phyloP scores from a whole-genome alignment of 345 rosid genomes.

The Euphorbia tirucalli region DNA sequence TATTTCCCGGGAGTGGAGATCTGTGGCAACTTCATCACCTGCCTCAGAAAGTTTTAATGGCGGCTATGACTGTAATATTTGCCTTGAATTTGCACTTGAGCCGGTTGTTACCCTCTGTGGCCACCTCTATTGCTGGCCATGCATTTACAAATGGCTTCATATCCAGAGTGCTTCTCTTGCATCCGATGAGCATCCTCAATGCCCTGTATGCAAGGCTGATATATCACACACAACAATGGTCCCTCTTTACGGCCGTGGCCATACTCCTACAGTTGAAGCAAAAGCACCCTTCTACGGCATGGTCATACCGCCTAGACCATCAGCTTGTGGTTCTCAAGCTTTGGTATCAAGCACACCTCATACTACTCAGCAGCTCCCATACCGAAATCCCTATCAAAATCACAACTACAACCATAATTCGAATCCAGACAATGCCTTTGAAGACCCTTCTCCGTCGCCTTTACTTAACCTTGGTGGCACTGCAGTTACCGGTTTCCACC shows the following conservation, averaged over 20 bases:
- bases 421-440: conserved; percentile 25
- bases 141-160: conserved; percentile 89
- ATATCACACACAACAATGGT: conserved; percentile 76
- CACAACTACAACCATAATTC: conserved; percentile 34
- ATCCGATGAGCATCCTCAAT: conserved; percentile 59
- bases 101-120: conserved; percentile 96
- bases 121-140: conserved; percentile 98
- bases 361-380: conserved; percentile 54
- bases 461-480: conserved; percentile 32
- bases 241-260: conserved; percentile 89
- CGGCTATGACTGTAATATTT: conserved; percentile 88
- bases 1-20: conserved; percentile 43
- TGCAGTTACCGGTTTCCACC: conserved; percentile 31
- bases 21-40: conserved; percentile 26
- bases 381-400: conserved; percentile 53
- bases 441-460: conserved; percentile 33
- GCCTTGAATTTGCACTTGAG: conserved; percentile 71
- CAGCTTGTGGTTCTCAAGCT: conserved; percentile 42
- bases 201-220: conserved; percentile 90
- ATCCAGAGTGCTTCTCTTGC: conserved; percentile 62
- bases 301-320: conserved; percentile 73
- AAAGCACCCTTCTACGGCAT: conserved; percentile 31
- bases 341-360: conserved; percentile 20
- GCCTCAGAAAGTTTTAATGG: conserved; percentile 39
- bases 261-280: conserved; percentile 26